Conservation (phyloP, 2,329 filamentous ascomycete species). For the Pseudocercospora fijiensis region DNA sequence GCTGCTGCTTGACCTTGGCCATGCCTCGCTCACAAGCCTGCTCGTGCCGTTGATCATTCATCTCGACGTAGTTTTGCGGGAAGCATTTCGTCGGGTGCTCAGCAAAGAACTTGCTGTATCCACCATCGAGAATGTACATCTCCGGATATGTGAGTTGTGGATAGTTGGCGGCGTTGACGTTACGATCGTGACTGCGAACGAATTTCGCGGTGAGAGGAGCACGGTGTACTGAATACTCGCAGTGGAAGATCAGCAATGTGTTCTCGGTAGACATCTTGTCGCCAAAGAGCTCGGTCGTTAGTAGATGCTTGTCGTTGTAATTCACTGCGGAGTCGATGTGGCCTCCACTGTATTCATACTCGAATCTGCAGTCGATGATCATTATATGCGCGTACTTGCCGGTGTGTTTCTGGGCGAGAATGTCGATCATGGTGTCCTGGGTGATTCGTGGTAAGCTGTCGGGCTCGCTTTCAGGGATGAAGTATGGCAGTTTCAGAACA, state of each 20-base stretch:
- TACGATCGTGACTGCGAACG: slow-evolving; percentile 84
- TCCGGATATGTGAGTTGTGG: slow-evolving; percentile 91
- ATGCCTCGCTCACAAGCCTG: slow-evolving; percentile 92
- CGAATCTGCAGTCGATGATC: slow-evolving; percentile 94
- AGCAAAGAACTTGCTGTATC: slow-evolving; percentile 89
- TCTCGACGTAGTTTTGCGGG: slow-evolving; percentile 94
- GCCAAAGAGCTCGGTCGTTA: slow-evolving; percentile 74
- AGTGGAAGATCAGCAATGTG: slow-evolving; percentile 88
- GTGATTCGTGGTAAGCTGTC: slow-evolving; percentile 88
- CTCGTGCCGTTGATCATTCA: slow-evolving; percentile 89
- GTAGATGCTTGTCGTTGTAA: slow-evolving; percentile 91
- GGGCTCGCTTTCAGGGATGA: slow-evolving; percentile 72
- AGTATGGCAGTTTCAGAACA: slow-evolving; percentile 76
- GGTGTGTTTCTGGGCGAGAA: slow-evolving; percentile 81
- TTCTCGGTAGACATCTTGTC: slow-evolving; percentile 53
- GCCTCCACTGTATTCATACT: slow-evolving; percentile 96
- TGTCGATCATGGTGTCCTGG: slow-evolving; percentile 75
- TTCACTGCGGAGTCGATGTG: slow-evolving; percentile 94
- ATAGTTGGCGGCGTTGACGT: slow-evolving; percentile 80
- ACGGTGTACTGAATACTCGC: slow-evolving; percentile 96
- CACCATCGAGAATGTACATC: slow-evolving; percentile 93
- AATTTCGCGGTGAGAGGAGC: slow-evolving; percentile 95
- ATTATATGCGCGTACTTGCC: slow-evolving; percentile 75
- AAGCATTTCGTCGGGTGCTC: slow-evolving; percentile 78
- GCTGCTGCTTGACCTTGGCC: slow-evolving; percentile 86